Conservation (phyloP, 441 rosid species). For the Populus hybrid region DNA sequence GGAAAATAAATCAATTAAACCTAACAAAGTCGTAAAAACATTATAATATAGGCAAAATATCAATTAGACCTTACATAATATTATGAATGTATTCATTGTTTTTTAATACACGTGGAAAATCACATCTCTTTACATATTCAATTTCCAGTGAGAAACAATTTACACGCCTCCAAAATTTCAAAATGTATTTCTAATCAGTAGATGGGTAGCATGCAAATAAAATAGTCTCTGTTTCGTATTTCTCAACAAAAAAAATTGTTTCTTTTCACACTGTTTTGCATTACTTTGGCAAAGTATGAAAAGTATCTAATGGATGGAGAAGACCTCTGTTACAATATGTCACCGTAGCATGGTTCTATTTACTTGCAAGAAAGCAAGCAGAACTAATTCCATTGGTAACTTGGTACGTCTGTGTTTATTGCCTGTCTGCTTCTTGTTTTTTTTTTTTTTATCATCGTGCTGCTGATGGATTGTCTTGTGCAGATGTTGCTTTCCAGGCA, state of each 20-base stretch:
- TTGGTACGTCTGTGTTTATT: neutral
- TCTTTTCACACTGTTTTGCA: neutral
- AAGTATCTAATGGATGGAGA: neutral
- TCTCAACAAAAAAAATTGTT: neutral
- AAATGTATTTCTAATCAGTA: neutral
- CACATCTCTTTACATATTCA: neutral
- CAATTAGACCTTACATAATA: neutral
- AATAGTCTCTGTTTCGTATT: neutral
- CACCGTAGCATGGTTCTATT: neutral
- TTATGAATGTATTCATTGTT: neutral
- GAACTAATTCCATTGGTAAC: neutral
- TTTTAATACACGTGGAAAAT: neutral
- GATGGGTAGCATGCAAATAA: neutral
- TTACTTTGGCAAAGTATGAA: neutral
- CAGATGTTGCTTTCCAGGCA: slow-evolving; percentile 80
- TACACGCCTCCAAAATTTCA: neutral
- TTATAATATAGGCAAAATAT: neutral
- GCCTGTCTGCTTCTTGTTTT: neutral
- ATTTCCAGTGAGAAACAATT: neutral
- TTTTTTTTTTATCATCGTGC: slow-evolving; percentile 11
- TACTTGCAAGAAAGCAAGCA: neutral
- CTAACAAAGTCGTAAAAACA: neutral
- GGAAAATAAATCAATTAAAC: neutral
- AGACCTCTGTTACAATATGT: neutral
- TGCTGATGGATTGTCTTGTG: slow-evolving; percentile 34